These are phyloP conservation scores for Colletotrichum magnum DNA, from an alignment of 2,329 filamentous ascomycete species.

Conservation along the genomic window DNA sequence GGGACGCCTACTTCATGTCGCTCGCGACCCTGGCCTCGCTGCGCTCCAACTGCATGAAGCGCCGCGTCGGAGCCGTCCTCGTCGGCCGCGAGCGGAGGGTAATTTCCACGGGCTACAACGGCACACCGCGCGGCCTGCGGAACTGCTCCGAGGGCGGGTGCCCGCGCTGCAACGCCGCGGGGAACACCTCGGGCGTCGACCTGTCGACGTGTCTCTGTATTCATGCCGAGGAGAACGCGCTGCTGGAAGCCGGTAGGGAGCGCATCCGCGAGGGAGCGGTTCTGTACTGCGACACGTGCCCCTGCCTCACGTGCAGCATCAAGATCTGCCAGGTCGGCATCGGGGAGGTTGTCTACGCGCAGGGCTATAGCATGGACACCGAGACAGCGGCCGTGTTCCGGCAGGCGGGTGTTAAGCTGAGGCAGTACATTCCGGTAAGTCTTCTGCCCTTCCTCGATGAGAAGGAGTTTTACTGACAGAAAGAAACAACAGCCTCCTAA, in stretches of 20 bases:
- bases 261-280: conserved; percentile 86
- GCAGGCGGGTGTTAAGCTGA: conserved; percentile 85
- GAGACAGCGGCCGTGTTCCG: conserved; percentile 86
- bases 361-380: conserved; percentile 94
- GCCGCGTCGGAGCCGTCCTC: conserved; percentile 93
- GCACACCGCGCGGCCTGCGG: conserved; percentile 87
- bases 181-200: conserved; percentile 76
- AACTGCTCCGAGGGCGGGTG: conserved; percentile 97
- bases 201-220: conserved; percentile 93
- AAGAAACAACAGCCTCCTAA: conserved; percentile 67
- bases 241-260: conserved; percentile 94
- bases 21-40: conserved; percentile 92
- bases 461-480: no score
- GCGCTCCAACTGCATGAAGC: conserved; percentile 98
- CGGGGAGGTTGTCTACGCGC: conserved; percentile 92
- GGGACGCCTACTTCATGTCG: conserved; percentile 99
- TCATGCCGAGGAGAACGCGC: conserved; percentile 98
- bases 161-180: conserved; percentile 82
- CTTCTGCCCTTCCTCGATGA: background rate
- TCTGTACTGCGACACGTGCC: conserved; percentile 96
- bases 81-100: conserved; percentile 86
- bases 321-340: conserved; percentile 99
- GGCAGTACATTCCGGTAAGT: conserved; percentile 89
- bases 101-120: conserved; percentile 97
- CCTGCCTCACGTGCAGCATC: conserved; percentile 97